Evolutionary conservation across 2,329 filamentous ascomycete genomes (phyloP).

Genomic region (Fusarium robinianum): DNA sequence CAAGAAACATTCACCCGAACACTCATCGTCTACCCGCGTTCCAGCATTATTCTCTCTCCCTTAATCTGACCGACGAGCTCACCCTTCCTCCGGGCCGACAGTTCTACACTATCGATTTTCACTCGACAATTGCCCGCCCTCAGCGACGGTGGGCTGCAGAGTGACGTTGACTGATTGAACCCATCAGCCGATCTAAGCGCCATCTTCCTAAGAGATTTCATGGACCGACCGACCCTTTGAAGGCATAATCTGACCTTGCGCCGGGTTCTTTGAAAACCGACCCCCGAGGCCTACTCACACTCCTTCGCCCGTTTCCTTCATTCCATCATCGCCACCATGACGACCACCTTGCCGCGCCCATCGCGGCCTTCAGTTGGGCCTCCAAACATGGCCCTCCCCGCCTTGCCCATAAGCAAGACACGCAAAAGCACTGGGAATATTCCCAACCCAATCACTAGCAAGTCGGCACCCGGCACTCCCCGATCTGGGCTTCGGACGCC

Average conservation of each 20-base stretch:
- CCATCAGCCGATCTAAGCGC: conserved; percentile 13
- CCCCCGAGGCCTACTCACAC: conserved; percentile 25
- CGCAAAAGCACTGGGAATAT: conserved; percentile 65
- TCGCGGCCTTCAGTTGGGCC: conserved; percentile 71
- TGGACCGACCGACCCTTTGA: conserved; percentile 36
- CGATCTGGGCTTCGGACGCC: conserved; percentile 64
- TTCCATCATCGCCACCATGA: conserved; percentile 30
- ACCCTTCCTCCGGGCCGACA: conserved; percentile 18
- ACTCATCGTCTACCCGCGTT: conserved; percentile 26
- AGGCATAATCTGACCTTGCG: conserved; percentile 28
- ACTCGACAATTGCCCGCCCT: conserved; percentile 4
- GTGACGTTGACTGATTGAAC: conserved; percentile 25
- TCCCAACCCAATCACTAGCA: conserved; percentile 45
- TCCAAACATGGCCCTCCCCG: conserved; percentile 72
- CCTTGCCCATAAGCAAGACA: conserved; percentile 73
- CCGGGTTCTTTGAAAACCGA: conserved; percentile 25
- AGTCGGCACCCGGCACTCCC: conserved; percentile 52
- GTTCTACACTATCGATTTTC: conserved; percentile 16
- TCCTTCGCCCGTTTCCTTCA: conserved; percentile 11
- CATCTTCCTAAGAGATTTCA: conserved; percentile 30
- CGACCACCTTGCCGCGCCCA: conserved; percentile 67
- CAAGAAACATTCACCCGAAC: conserved; percentile 22
- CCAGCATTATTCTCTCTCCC: conserved; percentile 27
- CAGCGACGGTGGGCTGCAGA: conserved; percentile 4
- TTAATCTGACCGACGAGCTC: conserved; percentile 24